Conservation (phyloP, 768 basidiomycete genomes). For the Cystofilobasidium bisporidii region DNA sequence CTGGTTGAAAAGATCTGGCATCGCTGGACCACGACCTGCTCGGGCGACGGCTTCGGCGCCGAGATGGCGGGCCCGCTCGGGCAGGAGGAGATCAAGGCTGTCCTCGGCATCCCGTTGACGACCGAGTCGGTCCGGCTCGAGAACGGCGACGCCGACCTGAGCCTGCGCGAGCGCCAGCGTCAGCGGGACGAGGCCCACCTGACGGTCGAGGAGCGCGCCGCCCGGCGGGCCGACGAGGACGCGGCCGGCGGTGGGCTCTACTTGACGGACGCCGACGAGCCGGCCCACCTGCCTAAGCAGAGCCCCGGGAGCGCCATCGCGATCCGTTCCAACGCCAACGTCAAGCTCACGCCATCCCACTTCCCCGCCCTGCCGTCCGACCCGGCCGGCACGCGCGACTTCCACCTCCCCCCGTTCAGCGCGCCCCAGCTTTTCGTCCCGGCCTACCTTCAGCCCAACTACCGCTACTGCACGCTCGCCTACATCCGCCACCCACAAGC, state of each 20-base stretch:
- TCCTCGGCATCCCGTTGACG: background rate
- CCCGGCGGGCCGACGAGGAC: background rate
- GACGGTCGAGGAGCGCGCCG: background rate
- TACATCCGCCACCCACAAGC: constrained; percentile 96
- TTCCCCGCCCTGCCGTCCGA: constrained; percentile 11
- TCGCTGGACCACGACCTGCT: background rate
- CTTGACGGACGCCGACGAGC: background rate
- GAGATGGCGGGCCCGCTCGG: background rate
- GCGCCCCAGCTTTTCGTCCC: constrained; percentile 90
- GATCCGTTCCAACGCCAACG: background rate
- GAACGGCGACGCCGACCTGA: background rate
- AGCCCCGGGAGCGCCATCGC: background rate
- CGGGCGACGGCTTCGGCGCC: background rate
- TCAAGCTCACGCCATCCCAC: constrained; percentile 19
- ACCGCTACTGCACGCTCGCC: constrained; percentile 76
- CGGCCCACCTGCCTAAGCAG: background rate
- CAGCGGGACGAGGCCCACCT: background rate
- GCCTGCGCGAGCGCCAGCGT: background rate
- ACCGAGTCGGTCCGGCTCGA: background rate
- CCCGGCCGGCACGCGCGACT: constrained; percentile 43
- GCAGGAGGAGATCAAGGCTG: background rate
- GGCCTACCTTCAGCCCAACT: constrained; percentile 76
- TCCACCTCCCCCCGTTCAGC: constrained; percentile 76
- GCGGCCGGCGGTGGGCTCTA: background rate
- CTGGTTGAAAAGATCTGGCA: background rate